Conservation (phyloP, 345 rosid species). For the Lumnitzera racemosa region DNA sequence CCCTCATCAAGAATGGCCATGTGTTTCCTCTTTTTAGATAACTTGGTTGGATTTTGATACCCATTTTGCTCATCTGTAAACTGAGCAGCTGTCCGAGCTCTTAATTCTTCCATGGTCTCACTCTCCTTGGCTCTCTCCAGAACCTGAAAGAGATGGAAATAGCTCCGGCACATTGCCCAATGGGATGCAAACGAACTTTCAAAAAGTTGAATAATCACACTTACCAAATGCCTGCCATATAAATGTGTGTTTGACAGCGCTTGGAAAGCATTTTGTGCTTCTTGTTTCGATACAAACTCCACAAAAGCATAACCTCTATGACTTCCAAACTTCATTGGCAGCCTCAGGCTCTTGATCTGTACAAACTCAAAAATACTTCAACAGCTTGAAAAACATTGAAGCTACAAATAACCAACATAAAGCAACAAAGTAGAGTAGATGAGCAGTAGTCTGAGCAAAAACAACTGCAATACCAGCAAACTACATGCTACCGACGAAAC, state of each 20-base stretch:
- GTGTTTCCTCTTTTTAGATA: constrained; percentile 62
- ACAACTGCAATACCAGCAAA: too few species aligned
- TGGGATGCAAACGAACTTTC: neutral
- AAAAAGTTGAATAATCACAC: constrained; percentile 9
- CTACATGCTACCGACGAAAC: too few species aligned
- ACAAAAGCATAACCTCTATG: constrained; percentile 84
- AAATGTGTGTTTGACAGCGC: constrained; percentile 74
- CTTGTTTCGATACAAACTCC: constrained; percentile 85
- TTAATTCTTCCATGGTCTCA: constrained; percentile 69
- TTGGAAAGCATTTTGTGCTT: constrained; percentile 65
- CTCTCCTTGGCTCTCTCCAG: constrained; percentile 88
- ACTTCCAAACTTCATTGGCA: constrained; percentile 74
- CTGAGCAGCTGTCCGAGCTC: constrained; percentile 71
- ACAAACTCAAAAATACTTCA: neutral
- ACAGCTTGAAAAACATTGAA: neutral
- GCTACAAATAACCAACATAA: neutral
- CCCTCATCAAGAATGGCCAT: constrained; percentile 45
- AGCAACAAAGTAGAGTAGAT: too few species aligned
- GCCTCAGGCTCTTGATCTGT: constrained; percentile 79
- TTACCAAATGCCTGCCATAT: constrained; percentile 87
- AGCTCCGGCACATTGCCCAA: neutral
- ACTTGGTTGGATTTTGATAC: constrained; percentile 27
- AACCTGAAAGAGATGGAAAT: constrained; percentile 33
- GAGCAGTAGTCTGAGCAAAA: too few species aligned
- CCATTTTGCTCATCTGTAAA: constrained; percentile 47